A percentile compares a stretch with the other conserved stretches of the same genome.
phyloP scores from a whole-genome alignment of 768 basidiomycete species.

The Neoboletus subvelutipes region DNA sequence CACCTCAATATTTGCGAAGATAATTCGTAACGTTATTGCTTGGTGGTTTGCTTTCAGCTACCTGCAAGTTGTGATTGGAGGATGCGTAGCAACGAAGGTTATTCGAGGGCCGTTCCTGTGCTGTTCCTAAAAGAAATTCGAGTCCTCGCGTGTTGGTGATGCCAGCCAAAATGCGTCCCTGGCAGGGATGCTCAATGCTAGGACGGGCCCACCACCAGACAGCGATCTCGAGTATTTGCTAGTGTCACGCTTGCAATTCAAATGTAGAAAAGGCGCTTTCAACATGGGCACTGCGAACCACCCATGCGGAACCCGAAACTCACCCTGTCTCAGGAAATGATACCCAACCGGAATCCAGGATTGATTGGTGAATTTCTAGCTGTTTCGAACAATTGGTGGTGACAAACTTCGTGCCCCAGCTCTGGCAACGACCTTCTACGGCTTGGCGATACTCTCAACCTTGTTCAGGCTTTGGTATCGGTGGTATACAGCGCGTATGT shows the following conservation, averaged over 20 bases:
- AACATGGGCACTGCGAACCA: neutral
- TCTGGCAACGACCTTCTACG: neutral
- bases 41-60: neutral
- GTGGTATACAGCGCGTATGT: neutral
- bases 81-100: neutral
- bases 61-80: neutral
- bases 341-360: neutral
- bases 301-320: neutral
- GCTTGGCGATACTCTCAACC: constrained; percentile 2
- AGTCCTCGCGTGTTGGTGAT: neutral
- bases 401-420: neutral
- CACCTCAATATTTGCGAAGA: neutral
- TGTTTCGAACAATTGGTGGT: neutral
- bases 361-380: neutral
- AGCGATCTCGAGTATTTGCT: neutral
- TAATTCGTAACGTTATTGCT: neutral
- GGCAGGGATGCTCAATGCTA: neutral
- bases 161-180: too few relatives aligned
- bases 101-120: neutral
- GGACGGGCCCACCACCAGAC: neutral
- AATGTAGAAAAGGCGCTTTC: neutral
- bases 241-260: neutral
- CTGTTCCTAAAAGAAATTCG: neutral
- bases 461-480: constrained; percentile 1
- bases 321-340: neutral